These are phyloP conservation scores for Cocos nucifera DNA, from an alignment of 176 grass and related monocot species.

Conservation along the genomic window DNA sequence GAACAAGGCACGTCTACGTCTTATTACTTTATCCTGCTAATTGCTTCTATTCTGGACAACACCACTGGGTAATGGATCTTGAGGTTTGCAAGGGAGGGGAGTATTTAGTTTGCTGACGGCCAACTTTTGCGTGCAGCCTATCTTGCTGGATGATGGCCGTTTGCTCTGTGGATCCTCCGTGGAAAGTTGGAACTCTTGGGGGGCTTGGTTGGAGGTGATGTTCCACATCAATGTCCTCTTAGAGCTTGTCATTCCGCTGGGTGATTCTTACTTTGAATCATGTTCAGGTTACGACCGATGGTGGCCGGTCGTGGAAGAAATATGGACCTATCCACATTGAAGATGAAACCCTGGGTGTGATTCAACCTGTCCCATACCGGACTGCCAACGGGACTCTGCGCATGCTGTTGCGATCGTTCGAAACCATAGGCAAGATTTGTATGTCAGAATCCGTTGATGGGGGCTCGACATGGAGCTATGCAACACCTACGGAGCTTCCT, in stretches of 20 bases:
- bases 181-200: slow-evolving; percentile 99
- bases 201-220: slow-evolving; percentile 87
- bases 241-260: too few relatives aligned
- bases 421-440: slow-evolving; percentile 42
- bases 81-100: too few relatives aligned
- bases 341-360: slow-evolving; percentile 72
- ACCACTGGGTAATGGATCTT: too few relatives aligned
- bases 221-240: too few relatives aligned
- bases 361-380: slow-evolving; percentile 80
- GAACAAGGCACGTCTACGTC: slow-evolving; percentile 51
- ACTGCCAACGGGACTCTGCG: slow-evolving; percentile 55
- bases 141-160: slow-evolving; percentile 70
- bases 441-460: slow-evolving; percentile 70
- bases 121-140: slow-evolving; percentile 35
- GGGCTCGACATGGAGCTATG: slow-evolving; percentile 56
- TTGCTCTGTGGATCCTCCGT: slow-evolving; percentile 89
- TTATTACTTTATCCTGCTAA: too few relatives aligned
- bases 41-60: too few relatives aligned
- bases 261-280: neutral
- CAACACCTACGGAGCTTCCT: slow-evolving; percentile 48
- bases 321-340: slow-evolving; percentile 77
- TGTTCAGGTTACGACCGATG: slow-evolving; percentile 63
- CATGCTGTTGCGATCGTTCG: slow-evolving; percentile 75
- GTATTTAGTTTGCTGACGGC: too few relatives aligned
- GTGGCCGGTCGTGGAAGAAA: slow-evolving; percentile 65